Evolutionary conservation across 2,329 filamentous ascomycete genomes (phyloP).

Genomic region (Colletotrichum sansevieriae): DNA sequence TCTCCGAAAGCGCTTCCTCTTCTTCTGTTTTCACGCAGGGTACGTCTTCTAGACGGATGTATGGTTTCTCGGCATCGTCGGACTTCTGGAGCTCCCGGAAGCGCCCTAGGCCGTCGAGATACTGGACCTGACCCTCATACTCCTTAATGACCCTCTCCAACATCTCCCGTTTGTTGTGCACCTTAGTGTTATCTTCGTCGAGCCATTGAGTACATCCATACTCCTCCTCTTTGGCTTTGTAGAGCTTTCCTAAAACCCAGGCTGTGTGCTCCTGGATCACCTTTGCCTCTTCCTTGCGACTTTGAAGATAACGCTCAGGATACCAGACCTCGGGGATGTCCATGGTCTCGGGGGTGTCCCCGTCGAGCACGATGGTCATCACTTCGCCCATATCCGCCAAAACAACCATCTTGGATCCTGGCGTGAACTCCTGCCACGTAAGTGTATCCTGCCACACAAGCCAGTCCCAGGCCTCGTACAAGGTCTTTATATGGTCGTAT

Average conservation of each 20-base stretch:
- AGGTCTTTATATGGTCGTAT: slow-evolving; percentile 55
- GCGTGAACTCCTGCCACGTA: slow-evolving; percentile 51
- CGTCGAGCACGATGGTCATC: slow-evolving; percentile 60
- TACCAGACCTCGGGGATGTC: slow-evolving; percentile 67
- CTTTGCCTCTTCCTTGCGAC: slow-evolving; percentile 59
- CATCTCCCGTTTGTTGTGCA: slow-evolving; percentile 48
- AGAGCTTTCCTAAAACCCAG: slow-evolving; percentile 44
- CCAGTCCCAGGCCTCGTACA: slow-evolving; percentile 63
- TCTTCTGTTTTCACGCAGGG: slow-evolving; percentile 53
- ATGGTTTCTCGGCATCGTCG: slow-evolving; percentile 53
- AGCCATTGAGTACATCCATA: slow-evolving; percentile 45
- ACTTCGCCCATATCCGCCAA: slow-evolving; percentile 64
- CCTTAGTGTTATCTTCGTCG: slow-evolving; percentile 37
- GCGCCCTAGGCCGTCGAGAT: slow-evolving; percentile 52
- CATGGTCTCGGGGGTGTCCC: slow-evolving; percentile 57
- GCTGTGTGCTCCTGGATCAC: slow-evolving; percentile 57
- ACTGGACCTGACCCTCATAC: slow-evolving; percentile 46
- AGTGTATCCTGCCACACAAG: slow-evolving; percentile 62
- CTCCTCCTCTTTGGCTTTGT: slow-evolving; percentile 27
- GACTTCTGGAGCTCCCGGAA: slow-evolving; percentile 55
- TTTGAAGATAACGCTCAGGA: slow-evolving; percentile 65
- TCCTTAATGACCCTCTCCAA: slow-evolving; percentile 47
- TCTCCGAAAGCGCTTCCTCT: slow-evolving; percentile 48
- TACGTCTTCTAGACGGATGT: slow-evolving; percentile 55
- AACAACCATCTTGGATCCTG: slow-evolving; percentile 57